These are phyloP conservation scores for Eruca vesicaria DNA, from an alignment of 441 rosid genomes.

Conservation along the genomic window DNA sequence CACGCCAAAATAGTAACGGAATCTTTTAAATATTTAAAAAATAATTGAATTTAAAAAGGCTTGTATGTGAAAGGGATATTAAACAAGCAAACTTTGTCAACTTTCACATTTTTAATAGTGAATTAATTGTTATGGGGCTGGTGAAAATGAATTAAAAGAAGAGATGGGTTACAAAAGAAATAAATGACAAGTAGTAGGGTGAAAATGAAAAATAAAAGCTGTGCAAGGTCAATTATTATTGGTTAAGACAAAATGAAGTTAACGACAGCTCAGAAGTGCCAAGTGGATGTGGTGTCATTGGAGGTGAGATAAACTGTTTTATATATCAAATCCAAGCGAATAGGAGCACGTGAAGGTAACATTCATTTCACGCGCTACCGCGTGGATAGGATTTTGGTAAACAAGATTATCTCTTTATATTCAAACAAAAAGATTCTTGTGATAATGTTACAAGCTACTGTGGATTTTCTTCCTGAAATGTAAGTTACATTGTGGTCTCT, in stretches of 20 bases:
- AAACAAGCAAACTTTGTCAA: background rate
- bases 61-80: background rate
- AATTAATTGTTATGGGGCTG: background rate
- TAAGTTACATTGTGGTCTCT: background rate
- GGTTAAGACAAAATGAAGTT: conserved; percentile 14
- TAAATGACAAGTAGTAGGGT: background rate
- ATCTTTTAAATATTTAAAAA: background rate
- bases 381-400: conserved; percentile 17
- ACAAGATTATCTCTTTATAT: conserved; percentile 14
- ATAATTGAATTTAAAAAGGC: background rate
- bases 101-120: background rate
- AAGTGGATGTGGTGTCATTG: conserved; percentile 19
- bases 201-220: background rate
- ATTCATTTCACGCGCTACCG: conserved; percentile 17
- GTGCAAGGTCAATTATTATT: conserved; percentile 2
- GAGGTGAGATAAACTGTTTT: background rate
- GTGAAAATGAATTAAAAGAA: background rate
- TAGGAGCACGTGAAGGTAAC: conserved; percentile 10
- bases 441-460: conserved; percentile 1
- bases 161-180: background rate
- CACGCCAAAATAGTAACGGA: background rate
- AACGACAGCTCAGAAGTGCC: conserved; percentile 23
- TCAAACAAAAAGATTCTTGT: conserved; percentile 22
- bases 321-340: background rate
- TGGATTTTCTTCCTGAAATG: conserved; percentile 1